phyloP scores from a whole-genome alignment of 345 rosid genomes.

The Odontarrhena argentea region DNA sequence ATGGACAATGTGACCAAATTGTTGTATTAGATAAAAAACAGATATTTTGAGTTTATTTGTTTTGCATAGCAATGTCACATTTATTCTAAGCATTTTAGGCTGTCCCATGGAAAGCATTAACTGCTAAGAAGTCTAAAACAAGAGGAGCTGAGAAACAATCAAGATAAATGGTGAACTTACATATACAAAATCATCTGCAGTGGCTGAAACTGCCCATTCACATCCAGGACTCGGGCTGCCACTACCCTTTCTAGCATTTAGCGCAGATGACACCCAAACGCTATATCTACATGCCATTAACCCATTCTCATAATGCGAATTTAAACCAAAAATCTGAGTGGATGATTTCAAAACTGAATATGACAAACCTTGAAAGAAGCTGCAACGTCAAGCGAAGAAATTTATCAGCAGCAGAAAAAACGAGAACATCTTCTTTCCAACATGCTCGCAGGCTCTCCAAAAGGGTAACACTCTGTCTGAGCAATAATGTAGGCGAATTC shows the following conservation, averaged over 20 bases:
- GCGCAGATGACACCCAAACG: conserved; percentile 83
- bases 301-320: conserved; percentile 9
- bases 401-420: conserved; percentile 88
- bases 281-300: conserved; percentile 56
- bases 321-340: background rate
- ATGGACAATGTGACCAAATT: background rate
- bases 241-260: conserved; percentile 63
- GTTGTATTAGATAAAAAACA: background rate
- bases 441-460: conserved; percentile 84
- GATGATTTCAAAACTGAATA: conserved; percentile 1
- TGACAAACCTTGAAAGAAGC: conserved; percentile 79
- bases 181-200: conserved; percentile 77
- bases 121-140: conserved; percentile 5
- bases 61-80: conserved; percentile 11
- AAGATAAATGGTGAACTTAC: conserved; percentile 49
- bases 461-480: conserved; percentile 78
- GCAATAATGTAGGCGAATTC: conserved; percentile 48
- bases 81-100: background rate
- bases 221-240: conserved; percentile 62
- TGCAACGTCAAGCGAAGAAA: conserved; percentile 97
- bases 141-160: conserved; percentile 31
- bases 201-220: conserved; percentile 89
- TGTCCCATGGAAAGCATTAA: conserved; percentile 15
- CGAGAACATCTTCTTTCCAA: conserved; percentile 94
- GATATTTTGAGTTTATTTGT: conserved; percentile 16